Evolutionary conservation across 2,329 filamentous ascomycete genomes (phyloP), one percentile per base, ranked within the genome.

Genomic region (Fusarium sp.): DNA sequence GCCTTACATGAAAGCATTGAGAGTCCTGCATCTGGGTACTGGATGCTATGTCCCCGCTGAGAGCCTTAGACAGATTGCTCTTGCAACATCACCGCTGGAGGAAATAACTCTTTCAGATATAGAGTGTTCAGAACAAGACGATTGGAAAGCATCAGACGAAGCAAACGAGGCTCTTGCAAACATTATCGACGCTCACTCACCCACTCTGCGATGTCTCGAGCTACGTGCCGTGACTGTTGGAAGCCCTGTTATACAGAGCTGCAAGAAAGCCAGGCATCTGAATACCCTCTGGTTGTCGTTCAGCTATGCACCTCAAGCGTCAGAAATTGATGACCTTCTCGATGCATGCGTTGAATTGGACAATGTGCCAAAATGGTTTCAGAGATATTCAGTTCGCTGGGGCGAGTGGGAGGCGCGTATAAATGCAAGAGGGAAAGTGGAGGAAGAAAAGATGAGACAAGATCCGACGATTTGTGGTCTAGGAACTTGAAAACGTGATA

Each of bases 141-240:
- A 3, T 16, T 35, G 8, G 5, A 11, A 10, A 13, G 48, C 47
- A 33, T 6, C 24, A 5, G 24, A 43, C 1, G 37, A 13, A 6
- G 20, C 46, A 16, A 38, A 60, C 13, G 2, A 8, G 6, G 56
- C 28, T 11, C 10, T 63, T n/a, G 21, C 31, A 11, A 28, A 13
- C 9, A 48, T 63, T 42, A 60, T 63, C 7, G 23, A 24, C 7
- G 21, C 48, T 20, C 60, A 63, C 28, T 48, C 60, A 11, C 29
- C 48, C 9, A 47, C 35, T 1, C 23, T 63, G 5, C 3, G 21
- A 13, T 3, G 21, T 12, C 23, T 63, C 5, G 10, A 8, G 13
- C 18, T 54, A 3, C 33, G 13, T 3, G n/a, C n/a, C 4, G 7
- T 38, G 12, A 8, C 8, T 2, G 13, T 6, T 12, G 31, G 10